Conservation (phyloP, 2,329 filamentous ascomycete genomes). For the Nemania diffusa region DNA sequence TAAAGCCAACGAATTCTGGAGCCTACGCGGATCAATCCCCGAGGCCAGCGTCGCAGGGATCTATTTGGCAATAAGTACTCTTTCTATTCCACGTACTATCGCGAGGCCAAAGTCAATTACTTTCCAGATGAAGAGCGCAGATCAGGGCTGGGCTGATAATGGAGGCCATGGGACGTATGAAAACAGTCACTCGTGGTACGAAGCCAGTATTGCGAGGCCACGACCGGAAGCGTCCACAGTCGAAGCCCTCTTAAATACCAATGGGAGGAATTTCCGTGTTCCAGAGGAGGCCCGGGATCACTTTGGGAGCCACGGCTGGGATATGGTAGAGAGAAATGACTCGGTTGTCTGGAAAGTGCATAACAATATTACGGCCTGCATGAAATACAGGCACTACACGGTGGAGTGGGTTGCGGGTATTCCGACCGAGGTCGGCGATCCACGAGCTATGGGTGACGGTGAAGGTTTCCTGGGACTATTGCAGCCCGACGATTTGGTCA, state of each 20-base stretch:
- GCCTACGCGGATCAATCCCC: constrained; percentile 1
- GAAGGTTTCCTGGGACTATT: constrained; percentile 35
- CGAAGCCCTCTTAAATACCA: constrained; percentile 6
- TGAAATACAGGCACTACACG: constrained; percentile 24
- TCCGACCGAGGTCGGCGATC: constrained; percentile 19
- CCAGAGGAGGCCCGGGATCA: constrained; percentile 8
- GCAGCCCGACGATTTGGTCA: constrained; percentile 26
- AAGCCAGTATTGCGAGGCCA: constrained; percentile 38
- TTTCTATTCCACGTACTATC: constrained; percentile 4
- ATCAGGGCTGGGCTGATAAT: constrained; percentile 37
- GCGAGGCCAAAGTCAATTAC: constrained; percentile 31
- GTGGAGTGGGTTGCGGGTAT: constrained; percentile 33
- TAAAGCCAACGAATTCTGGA: constrained; percentile 21
- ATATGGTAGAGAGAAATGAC: constrained; percentile 29
- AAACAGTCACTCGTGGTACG: constrained; percentile 41
- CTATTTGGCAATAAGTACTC: constrained; percentile 13
- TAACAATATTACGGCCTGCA: constrained; percentile 31
- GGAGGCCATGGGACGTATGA: constrained; percentile 36
- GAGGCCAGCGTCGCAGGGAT: constrained; percentile 12
- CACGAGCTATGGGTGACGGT: constrained; percentile 25
- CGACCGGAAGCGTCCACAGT: not conserved
- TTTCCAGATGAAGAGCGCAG: constrained; percentile 38
- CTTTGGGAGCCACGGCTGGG: constrained; percentile 32
- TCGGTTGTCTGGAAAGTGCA: constrained; percentile 31
- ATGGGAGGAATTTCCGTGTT: constrained; percentile 5